Base-by-base conservation (phyloP, 176 grass and related monocot species). In the Phoenix dactylifera region DNA sequence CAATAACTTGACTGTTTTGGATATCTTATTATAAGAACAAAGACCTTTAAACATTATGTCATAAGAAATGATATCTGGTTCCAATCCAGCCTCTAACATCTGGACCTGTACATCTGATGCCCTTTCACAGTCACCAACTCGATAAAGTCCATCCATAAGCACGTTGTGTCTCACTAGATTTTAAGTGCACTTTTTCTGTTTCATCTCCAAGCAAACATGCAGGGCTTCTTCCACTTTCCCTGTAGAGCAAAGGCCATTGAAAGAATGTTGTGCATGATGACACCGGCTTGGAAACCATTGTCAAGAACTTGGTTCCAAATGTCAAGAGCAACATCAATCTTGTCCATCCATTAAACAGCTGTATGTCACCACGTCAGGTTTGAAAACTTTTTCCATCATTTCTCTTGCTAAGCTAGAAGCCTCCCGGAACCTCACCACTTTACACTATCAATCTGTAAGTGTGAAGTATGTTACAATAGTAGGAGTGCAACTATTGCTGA, bases 91-190 rank as follows among this genome's bases (percentile, higher is more conserved):
- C 61, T 88, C 55, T 52, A 86, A 70, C 63, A 92, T 86, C 64
- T 86, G 49, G 67, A 65, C 52, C 84, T 87, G 92, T 24, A 98
- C 56, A 53, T 57, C 55, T 48, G 73, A 62, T 83, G 87, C 87
- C 75, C 77, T 76, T 69, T 83, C 84, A 58, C 66, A 73, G 62
- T 53, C 72, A 58, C 87, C 76, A 0, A 15, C 76, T 51, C 80
- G 30, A 68, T 76, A 89, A 83, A 89, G 71, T 19, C 85, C 81
- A 86, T 98, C 76, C 88, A 93, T 86, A 63, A 98, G 77, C 67
- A 81, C 89, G 71, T 98, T 98, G 79, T 86, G 63, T 7, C 84
- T 93, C 53, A 93, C 88, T 53, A 89, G 69, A 74, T 88, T 86
- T 61, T 88, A 88, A 22, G 51, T 52, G 70, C 82, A 93, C 15